Base-by-base conservation (phyloP, 768 basidiomycete species). In the Ramaria sp. region DNA sequence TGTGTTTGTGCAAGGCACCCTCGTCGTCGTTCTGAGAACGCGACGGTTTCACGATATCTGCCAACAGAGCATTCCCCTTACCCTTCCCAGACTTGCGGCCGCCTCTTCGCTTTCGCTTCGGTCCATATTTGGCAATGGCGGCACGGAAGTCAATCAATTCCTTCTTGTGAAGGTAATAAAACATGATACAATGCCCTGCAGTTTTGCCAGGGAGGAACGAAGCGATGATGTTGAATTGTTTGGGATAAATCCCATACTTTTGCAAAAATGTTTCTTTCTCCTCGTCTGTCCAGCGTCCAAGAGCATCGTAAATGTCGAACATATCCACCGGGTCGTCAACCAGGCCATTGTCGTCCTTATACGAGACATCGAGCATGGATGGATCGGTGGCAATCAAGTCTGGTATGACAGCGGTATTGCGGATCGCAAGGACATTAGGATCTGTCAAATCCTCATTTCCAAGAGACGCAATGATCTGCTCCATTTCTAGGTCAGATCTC, bases 101-200 rank as follows among this genome's bases (percentile, higher is more conserved):
- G 28, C 79, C 70, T 20, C 77, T 77, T 50, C 83, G 74, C 61
- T 76, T 78, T 41, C 85, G 76, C 62, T 83, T 84, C 56, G 78
- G 81, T 13, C 79, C 83, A 58, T 79, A 77, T 60, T 77, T 78
- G 45, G 80, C 70, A 22, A 90, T 74, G 15, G 86, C 80, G 60
- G 82, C 79, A 54, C 88, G 80, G 69, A 92, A 94, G 68, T 93
- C 85, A 63, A 93, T 88, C 36, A 77, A 68, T 61, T 77, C 78
- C 70, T 92, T 91, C 76, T 97, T 98, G 71, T 93, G 88, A 49
- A 95, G 72, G 67, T 98, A 98, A 69, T 97, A 98, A 69, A 82
- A 95, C 48, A 85, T 79, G 44, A 97, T 88, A 64, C 93, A 96
- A 74, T 96, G 88, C 0, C 83, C 74, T 1, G 88, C 72, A 1